Evolutionary conservation across 2,329 filamentous ascomycete genomes (phyloP).

Genomic region (Leptographium galeiforme): DNA sequence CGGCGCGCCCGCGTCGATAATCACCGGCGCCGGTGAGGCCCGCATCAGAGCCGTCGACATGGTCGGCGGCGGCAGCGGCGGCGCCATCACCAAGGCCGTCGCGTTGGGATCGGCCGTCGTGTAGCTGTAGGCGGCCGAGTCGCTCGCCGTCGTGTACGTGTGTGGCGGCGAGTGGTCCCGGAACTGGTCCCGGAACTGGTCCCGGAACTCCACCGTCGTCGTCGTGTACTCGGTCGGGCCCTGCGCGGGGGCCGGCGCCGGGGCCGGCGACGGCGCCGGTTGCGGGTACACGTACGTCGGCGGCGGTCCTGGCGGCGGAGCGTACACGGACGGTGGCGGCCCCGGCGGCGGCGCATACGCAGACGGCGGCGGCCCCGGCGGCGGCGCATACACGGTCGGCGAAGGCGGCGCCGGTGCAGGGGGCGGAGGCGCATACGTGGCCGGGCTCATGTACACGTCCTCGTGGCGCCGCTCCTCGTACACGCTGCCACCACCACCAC

Average conservation of each 20-base stretch:
- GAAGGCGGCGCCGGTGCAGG: conserved; percentile 11
- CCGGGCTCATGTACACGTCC: conserved; percentile 22
- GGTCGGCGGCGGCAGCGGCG: neutral
- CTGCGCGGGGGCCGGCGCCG: too few relatives aligned
- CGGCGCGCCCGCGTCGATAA: conserved; percentile 24
- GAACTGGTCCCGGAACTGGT: conserved; percentile 14
- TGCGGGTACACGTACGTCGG: neutral
- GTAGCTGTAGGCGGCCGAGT: conserved; percentile 11
- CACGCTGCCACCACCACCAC: conserved; percentile 11
- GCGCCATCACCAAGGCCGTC: conserved; percentile 4
- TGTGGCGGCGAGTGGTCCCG: conserved; percentile 33
- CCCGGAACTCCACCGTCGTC: conserved; percentile 24
- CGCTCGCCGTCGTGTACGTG: too few relatives aligned
- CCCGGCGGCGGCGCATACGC: neutral
- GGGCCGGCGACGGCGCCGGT: too few relatives aligned
- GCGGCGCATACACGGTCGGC: conserved; percentile 19
- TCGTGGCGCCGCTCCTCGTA: conserved; percentile 32
- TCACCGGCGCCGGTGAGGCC: conserved; percentile 19
- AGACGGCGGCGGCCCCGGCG: conserved; percentile 10
- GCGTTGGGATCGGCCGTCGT: conserved; percentile 14
- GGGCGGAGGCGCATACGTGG: conserved; percentile 13
- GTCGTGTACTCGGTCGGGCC: conserved; percentile 21
- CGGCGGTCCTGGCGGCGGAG: conserved; percentile 24
- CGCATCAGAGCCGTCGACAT: conserved; percentile 13
- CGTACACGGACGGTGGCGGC: conserved; percentile 11